Percentiles rank a stretch among this genome's conserved stretches.
Conservation (phyloP, 176 grass and related monocot genomes). For the Avena insularis region DNA sequence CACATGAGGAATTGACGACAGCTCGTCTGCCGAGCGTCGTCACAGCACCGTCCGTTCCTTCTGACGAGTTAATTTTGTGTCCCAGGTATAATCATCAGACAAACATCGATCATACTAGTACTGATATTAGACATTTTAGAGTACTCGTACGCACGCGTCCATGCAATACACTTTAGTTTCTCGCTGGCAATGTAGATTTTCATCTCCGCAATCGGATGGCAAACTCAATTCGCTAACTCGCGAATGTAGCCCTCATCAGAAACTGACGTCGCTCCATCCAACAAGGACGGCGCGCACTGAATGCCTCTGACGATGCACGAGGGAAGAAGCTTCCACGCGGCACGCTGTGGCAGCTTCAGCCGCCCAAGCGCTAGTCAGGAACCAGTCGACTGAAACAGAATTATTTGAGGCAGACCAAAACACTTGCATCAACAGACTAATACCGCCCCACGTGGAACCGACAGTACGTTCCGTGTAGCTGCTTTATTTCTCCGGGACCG, state of each 20-base stretch:
- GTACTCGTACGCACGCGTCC: too few species aligned
- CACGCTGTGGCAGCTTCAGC: constrained; percentile 3
- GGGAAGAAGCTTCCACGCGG: background rate
- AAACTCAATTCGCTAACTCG: background rate
- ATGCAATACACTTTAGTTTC: background rate
- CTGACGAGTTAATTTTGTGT: too few species aligned
- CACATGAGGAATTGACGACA: background rate
- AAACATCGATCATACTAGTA: too few species aligned
- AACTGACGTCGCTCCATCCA: background rate
- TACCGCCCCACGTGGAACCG: background rate
- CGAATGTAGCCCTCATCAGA: background rate
- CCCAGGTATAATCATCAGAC: too few species aligned
- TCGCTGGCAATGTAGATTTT: background rate
- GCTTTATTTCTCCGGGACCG: background rate
- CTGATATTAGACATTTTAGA: too few species aligned
- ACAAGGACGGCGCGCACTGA: background rate
- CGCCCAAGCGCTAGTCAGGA: background rate
- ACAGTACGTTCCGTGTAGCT: background rate
- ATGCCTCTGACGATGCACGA: background rate
- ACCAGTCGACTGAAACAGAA: background rate
- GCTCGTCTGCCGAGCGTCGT: too few species aligned
- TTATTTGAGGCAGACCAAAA: constrained; percentile 12
- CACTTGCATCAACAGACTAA: background rate
- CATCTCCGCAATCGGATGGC: background rate
- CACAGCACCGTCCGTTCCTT: too few species aligned